Base-by-base conservation (phyloP, 2,329 filamentous ascomycete species). In the Coniella vitis region DNA sequence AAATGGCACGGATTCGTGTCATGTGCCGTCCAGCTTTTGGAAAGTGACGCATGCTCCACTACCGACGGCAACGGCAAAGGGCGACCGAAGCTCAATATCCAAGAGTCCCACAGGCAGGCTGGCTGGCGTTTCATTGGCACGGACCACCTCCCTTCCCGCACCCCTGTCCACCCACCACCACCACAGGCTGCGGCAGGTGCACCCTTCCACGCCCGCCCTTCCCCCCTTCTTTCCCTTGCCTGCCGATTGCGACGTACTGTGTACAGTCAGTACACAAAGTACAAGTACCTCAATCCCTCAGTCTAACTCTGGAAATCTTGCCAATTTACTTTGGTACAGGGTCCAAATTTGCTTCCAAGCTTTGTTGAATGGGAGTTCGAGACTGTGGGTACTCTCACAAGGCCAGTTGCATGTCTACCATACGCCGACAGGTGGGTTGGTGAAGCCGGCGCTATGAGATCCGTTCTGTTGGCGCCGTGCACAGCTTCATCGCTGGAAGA, bases 401-500 rank as follows among this genome's bases (percentile, higher is more conserved):
- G n/a, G n/a, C n/a, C n/a, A n/a, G n/a, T n/a, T n/a, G n/a, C n/a
- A n/a, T n/a, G n/a, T n/a, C n/a, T n/a, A n/a, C n/a, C n/a, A n/a
- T n/a, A n/a, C n/a, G n/a, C n/a, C n/a, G n/a, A n/a, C n/a, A n/a
- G n/a, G n/a, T n/a, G n/a, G n/a, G n/a, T n/a, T n/a, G n/a, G n/a
- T 10, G 10, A 29, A 29, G 25, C 25, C 25, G 5, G 25, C 25
- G 25, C 10, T 29, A 10, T 29, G 25, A 10, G 10, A 5, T 29
- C 10, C 21, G 21, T 32, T 8, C 14, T 38, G 36, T 38, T 34
- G 36, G 22, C 20, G 21, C 45, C 16, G 14, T 34, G 38, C 37
- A 38, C 17, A 34, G 32, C 49, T 41, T 42, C 48, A 49, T 39
- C 47, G 32, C 38, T n/a, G 14, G 16, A 21, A 25, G 21, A 7